Evolutionary conservation across 352 stramenopile genomes (phyloP), one percentile per base, ranked within the genome.

Genomic region (Peronosclerospora sorghi): DNA sequence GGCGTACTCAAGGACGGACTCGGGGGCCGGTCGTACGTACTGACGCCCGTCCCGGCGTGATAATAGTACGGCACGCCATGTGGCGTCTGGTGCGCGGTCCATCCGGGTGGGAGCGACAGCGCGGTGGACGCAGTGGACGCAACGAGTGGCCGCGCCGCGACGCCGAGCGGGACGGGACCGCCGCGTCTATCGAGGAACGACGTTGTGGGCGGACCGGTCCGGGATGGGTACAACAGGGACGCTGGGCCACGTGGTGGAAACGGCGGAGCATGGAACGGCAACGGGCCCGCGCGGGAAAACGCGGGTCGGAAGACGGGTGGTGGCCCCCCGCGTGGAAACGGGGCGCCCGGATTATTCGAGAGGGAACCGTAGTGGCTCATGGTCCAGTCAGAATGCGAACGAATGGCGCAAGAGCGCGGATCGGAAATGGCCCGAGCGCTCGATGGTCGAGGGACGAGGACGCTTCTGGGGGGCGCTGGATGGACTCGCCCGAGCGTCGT

Each of bases 1-100:
- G 28, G 28, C 8, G 20, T 4, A 14, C 45, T 29, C 24, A 14
- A 27, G 26, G 37, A 13, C 27, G 14, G n/a, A 28, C 20, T 36
- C 17, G 45, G 6, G 0, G 69, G 69, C 8, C 50, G 20, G 17
- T 85, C 75, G 34, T 85, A 87, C 6, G 72, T 83, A 36, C 65
- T 83, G 5, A 82, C 68, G 1, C 73, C 65, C 10, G 72, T 81
- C 18, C 47, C 36, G 1, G 64, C 45, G 35, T 83, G 81, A 41
- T 82, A 76, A 41, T 73, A 87, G 47, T 85, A 87, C 30, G 52
- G 59, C 28, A 59, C 46, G 7, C 69, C 71, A 29, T 81, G 65
- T 2, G 68, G 66, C 5, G 70, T 76, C 32, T 63, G 61, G 34
- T 75, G 59, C 34, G 84, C 75, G 17, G 52, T 81, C 75, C 75